These are phyloP conservation scores for Mariannaea sp. DNA, from an alignment of 2,329 filamentous ascomycete genomes.

Conservation along the genomic window DNA sequence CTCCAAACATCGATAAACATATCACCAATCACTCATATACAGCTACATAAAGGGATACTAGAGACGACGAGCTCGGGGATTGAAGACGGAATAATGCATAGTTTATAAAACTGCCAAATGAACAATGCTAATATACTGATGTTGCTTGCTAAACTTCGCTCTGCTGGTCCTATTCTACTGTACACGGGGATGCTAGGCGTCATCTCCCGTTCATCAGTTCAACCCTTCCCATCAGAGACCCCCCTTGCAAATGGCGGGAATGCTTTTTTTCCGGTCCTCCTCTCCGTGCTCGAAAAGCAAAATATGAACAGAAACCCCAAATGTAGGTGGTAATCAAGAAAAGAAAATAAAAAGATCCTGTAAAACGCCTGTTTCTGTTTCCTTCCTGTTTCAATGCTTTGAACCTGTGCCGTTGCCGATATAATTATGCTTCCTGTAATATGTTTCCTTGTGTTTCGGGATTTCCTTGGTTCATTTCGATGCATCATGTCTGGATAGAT, in stretches of 20 bases:
- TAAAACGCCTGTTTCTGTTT: constrained; percentile 10
- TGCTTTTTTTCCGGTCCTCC: too few relatives aligned
- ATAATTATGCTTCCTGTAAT: constrained; percentile 23
- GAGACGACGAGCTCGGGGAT: too few relatives aligned
- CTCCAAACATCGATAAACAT: too few relatives aligned
- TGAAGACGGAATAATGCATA: too few relatives aligned
- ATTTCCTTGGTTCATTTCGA: constrained; percentile 7
- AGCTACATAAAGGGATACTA: too few relatives aligned
- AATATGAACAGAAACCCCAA: constrained; percentile 1
- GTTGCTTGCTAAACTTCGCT: constrained; percentile 15
- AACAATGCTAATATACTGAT: constrained; percentile 9
- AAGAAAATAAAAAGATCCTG: constrained; percentile 25
- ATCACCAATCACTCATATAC: too few relatives aligned
- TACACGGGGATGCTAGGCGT: constrained; percentile 25
- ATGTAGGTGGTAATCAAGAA: constrained; percentile 2
- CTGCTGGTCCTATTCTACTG: constrained; percentile 30
- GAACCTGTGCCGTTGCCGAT: constrained; percentile 18
- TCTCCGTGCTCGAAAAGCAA: neutral
- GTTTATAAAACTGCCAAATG: neutral
- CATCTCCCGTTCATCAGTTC: constrained; percentile 16
- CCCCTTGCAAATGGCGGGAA: too few relatives aligned
- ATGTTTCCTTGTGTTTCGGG: constrained; percentile 16
- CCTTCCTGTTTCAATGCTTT: too few relatives aligned
- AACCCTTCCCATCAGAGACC: constrained; percentile 1
- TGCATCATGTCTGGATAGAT: constrained; percentile 1